These are phyloP conservation scores for Fusarium haematococcum DNA, from an alignment of 2,329 filamentous ascomycete genomes.

Conservation along the genomic window DNA sequence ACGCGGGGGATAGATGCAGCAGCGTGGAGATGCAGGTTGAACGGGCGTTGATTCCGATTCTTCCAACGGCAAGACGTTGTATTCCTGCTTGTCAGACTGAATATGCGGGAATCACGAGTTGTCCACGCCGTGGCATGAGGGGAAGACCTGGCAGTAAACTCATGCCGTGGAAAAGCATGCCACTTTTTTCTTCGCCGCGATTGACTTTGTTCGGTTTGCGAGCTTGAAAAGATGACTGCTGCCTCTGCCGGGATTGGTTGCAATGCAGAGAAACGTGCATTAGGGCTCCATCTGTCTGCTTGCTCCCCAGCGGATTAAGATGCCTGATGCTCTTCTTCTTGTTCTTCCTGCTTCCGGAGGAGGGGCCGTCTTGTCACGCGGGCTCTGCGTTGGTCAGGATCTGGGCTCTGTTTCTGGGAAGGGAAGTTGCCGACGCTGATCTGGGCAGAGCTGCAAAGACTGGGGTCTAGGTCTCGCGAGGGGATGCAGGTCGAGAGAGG, in stretches of 20 bases:
- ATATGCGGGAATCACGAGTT: constrained; percentile 14
- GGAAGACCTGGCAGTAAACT: neutral
- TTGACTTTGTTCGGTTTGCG: neutral
- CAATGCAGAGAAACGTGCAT: constrained; percentile 10
- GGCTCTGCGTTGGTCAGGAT: constrained; percentile 6
- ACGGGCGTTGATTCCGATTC: neutral
- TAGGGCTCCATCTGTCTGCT: constrained; percentile 1
- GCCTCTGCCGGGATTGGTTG: neutral
- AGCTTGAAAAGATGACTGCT: neutral
- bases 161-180: constrained; percentile 3
- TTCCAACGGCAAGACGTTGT: neutral
- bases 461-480: constrained; percentile 5
- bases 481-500: constrained; percentile 4
- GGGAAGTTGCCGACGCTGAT: constrained; percentile 22
- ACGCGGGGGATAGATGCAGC: neutral
- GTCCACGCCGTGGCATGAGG: constrained; percentile 1
- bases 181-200: neutral
- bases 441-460: neutral
- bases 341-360: neutral
- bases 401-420: constrained; percentile 14
- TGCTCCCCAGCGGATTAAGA: neutral
- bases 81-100: neutral
- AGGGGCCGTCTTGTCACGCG: neutral
- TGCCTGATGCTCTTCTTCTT: neutral
- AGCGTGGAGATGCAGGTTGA: neutral